These are phyloP conservation scores for Podaxis carcinomalis DNA, from an alignment of 768 basidiomycete genomes.

Conservation along the genomic window DNA sequence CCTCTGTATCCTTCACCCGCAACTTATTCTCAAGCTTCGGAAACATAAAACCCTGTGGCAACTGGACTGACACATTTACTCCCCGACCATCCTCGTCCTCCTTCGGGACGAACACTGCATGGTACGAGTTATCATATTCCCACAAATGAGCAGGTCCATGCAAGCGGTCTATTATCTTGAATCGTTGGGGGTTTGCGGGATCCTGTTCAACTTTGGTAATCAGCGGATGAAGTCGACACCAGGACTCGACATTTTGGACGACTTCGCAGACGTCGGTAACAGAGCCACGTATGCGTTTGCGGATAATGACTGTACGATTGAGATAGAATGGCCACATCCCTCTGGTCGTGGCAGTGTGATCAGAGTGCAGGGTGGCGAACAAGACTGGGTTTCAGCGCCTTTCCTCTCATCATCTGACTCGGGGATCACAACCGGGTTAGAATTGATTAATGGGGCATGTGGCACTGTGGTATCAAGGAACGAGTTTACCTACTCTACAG, in stretches of 20 bases:
- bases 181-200: slow-evolving; percentile 1
- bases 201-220: slow-evolving; percentile 10
- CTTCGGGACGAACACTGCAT: neutral
- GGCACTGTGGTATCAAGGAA: neutral
- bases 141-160: neutral
- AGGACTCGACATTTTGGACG: neutral
- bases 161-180: slow-evolving; percentile 10
- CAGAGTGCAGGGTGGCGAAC: neutral
- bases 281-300: slow-evolving; percentile 18
- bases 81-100: slow-evolving; percentile 17
- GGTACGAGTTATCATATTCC: slow-evolving; percentile 5
- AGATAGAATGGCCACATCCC: slow-evolving; percentile 29
- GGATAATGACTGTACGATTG: slow-evolving; percentile 20
- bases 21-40: slow-evolving; percentile 16
- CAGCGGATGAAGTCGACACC: slow-evolving; percentile 3
- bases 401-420: neutral
- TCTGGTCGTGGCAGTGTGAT: neutral
- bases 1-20: slow-evolving; percentile 14
- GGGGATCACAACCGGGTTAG: neutral
- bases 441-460: neutral
- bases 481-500: neutral
- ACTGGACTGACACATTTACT: slow-evolving; percentile 15
- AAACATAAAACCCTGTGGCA: neutral
- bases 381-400: neutral
- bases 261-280: slow-evolving; percentile 2